phyloP scores from a whole-genome alignment of 2,329 filamentous ascomycete species.

The Ploettnerulaceae sp. region DNA sequence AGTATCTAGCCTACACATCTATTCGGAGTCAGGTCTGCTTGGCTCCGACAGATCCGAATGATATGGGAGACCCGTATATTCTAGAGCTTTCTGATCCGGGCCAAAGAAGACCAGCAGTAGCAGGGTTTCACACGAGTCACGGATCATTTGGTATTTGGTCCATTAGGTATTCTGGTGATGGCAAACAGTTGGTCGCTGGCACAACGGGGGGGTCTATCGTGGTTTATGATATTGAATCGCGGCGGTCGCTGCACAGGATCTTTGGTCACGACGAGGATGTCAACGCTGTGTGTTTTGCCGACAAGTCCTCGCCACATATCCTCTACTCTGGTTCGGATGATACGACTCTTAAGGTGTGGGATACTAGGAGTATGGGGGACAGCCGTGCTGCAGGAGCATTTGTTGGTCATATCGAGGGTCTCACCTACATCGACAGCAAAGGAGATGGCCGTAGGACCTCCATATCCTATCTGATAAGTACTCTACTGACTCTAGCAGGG shows the following conservation, averaged over 20 bases:
- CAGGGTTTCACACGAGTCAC: slow-evolving; percentile 12
- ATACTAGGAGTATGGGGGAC: slow-evolving; percentile 86
- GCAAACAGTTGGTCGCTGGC: slow-evolving; percentile 83
- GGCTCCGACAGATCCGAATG: slow-evolving; percentile 78
- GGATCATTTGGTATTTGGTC: slow-evolving; percentile 71
- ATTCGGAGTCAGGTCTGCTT: slow-evolving; percentile 81
- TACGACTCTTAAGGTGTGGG: slow-evolving; percentile 92
- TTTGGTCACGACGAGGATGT: slow-evolving; percentile 79
- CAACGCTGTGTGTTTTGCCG: slow-evolving; percentile 94
- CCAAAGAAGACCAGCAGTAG: slow-evolving; percentile 20
- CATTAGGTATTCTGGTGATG: slow-evolving; percentile 87
- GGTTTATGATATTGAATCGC: slow-evolving; percentile 86
- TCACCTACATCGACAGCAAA: slow-evolving; percentile 67
- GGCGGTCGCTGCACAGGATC: slow-evolving; percentile 58
- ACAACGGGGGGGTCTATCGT: slow-evolving; percentile 75
- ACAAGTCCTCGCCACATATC: slow-evolving; percentile 83
- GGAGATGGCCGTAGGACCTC: slow-evolving; percentile 51
- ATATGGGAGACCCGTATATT: slow-evolving; percentile 72
- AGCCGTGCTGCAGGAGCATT: slow-evolving; percentile 64
- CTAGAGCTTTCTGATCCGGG: slow-evolving; percentile 64
- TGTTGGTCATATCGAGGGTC: slow-evolving; percentile 59
- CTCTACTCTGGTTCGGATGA: slow-evolving; percentile 96
- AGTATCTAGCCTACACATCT: slow-evolving; percentile 85
- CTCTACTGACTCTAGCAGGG: slow-evolving; percentile 21
- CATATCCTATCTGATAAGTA: background rate